These are phyloP conservation scores for Penicillium taxi DNA, from an alignment of 495 filamentous ascomycete genomes.

Conservation along the genomic window DNA sequence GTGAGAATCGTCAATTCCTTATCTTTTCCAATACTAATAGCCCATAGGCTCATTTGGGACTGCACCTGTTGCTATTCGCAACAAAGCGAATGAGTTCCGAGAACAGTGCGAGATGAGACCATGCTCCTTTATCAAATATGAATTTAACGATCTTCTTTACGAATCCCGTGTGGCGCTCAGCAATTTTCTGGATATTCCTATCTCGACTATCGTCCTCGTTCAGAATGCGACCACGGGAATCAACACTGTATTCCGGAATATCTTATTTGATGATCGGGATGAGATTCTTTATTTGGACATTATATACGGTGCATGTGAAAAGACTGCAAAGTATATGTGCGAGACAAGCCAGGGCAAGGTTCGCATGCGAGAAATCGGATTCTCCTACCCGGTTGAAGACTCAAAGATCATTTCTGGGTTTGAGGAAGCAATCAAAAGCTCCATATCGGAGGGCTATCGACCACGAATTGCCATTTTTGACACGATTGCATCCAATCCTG, in stretches of 20 bases:
- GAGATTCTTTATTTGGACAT: conserved; percentile 54
- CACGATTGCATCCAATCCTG: conserved; percentile 61
- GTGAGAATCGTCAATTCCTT: conserved; percentile 29
- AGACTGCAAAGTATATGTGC: conserved; percentile 55
- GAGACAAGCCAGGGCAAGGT: conserved; percentile 42
- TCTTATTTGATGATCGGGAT: conserved; percentile 46
- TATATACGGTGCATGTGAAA: conserved; percentile 64
- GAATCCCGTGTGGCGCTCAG: conserved; percentile 55
- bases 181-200: conserved; percentile 50
- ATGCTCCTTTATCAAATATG: conserved; percentile 63
- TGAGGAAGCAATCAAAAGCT: conserved; percentile 31
- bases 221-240: conserved; percentile 67
- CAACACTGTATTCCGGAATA: conserved; percentile 65
- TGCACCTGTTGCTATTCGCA: conserved; percentile 51
- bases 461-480: conserved; percentile 62
- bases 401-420: conserved; percentile 45
- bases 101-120: conserved; percentile 50
- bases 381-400: conserved; percentile 52
- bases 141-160: conserved; percentile 50
- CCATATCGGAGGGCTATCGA: conserved; percentile 28
- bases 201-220: conserved; percentile 58
- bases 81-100: conserved; percentile 47
- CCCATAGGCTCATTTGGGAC: conserved; percentile 63
- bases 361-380: conserved; percentile 18
- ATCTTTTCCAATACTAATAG: neutral